Evolutionary conservation across 768 basidiomycete genomes (phyloP), one percentile per base, ranked within the genome.

Genomic region (Chiua virens): DNA sequence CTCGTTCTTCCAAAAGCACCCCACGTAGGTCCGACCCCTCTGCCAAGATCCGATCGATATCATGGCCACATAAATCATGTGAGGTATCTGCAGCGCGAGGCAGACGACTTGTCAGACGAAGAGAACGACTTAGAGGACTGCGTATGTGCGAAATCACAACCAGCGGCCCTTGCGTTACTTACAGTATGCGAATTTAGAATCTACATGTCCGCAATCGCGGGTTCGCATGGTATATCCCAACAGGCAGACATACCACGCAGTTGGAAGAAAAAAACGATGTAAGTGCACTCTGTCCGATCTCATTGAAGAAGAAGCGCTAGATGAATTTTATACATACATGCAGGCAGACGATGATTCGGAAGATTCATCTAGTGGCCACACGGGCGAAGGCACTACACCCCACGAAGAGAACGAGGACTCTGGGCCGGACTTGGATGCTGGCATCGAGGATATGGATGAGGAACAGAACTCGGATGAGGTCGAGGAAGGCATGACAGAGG

Each of bases 251-350:
- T 47, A 74, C 87, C 49, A 92, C 89, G 14, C 83, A 83, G 58
- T 79, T 83, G 55, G 89, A 92, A 62, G 89, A 92, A 69, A 90
- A 89, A 73, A 90, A 89, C 63, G 89, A 92, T 63, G 89, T 89
- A 51, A 47, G 77, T 67, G 41, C 47, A 17, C 35, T 39, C n/a
- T 32, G 22, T 18, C 37, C 17, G 8, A 15, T 23, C 25, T 42
- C 27, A 41, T 15, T 13, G 22, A n/a, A 28, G 25, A 42, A 10
- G 13, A 11, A 30, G 20, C 20, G 8, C 42, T 23, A 18, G 15
- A 43, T 36, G 37, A 9, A 28, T 35, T 42, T 11, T 38, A 21
- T 45, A 5, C 45, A 21, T 38, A 30, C 25, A 4, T 38, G 36
- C 41, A 72, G 74, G 71, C 65, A n/a, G 69, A 68, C 18, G 69